Evolutionary conservation across 371 early-diverging fungal species (phyloP).

Genomic region (Umbelopsis sp.): DNA sequence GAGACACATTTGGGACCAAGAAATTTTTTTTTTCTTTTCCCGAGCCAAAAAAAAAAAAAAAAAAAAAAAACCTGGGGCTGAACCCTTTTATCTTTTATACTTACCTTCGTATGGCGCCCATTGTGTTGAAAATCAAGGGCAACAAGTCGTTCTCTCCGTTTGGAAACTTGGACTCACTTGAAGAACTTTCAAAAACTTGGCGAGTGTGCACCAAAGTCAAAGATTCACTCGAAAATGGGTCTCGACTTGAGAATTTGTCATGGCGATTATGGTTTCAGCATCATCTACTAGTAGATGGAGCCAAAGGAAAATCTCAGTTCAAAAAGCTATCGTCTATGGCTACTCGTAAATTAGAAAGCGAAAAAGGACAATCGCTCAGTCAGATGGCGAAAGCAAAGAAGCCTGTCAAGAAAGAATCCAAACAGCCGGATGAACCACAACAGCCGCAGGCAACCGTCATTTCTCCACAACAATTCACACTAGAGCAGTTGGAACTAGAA

Average conservation of each 20-base stretch:
- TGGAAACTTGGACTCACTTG: conserved; percentile 66
- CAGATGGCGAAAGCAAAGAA: conserved; percentile 23
- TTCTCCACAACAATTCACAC: conserved; percentile 17
- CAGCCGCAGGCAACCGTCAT: not conserved
- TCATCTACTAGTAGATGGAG: conserved; percentile 56
- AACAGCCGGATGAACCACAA: too few relatives aligned
- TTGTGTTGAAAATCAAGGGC: conserved; percentile 76
- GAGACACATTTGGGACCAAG: not conserved
- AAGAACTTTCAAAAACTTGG: conserved; percentile 81
- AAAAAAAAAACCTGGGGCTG: conserved; percentile 8
- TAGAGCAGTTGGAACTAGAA: conserved; percentile 23
- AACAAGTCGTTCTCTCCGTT: conserved; percentile 68
- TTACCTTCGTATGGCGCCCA: conserved; percentile 62
- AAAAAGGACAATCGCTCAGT: conserved; percentile 28
- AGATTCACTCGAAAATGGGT: conserved; percentile 84
- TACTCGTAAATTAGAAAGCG: conserved; percentile 41
- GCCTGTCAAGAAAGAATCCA: conserved; percentile 16
- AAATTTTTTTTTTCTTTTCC: conserved; percentile 9
- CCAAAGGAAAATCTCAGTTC: conserved; percentile 35
- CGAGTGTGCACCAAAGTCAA: conserved; percentile 86
- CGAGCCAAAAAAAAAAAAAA: conserved; percentile 9
- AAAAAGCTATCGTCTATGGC: conserved; percentile 41
- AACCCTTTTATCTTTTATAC: not conserved
- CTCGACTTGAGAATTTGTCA: conserved; percentile 82
- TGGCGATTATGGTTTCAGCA: conserved; percentile 84